Conservation (phyloP, 768 basidiomycete genomes). For the Russula griseocarnosa region DNA sequence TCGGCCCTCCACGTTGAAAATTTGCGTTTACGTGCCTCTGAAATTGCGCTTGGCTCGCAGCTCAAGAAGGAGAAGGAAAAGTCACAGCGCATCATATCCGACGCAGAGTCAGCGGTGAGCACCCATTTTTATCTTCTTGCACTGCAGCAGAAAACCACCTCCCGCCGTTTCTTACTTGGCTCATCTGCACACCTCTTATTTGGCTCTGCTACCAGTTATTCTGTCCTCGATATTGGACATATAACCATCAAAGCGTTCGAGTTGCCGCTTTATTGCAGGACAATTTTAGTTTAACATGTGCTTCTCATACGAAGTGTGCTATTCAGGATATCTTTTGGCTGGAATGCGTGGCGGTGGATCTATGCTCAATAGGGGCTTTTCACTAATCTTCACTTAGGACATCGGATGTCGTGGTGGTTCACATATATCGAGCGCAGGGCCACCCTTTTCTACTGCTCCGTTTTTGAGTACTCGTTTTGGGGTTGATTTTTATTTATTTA, state of each 20-base stretch:
- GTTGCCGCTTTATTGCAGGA: not conserved
- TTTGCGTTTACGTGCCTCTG: conserved; percentile 72
- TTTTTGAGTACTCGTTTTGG: not conserved
- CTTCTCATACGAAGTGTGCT: not conserved
- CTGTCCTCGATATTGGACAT: not conserved
- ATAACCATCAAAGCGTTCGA: not conserved
- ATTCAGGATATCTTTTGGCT: not conserved
- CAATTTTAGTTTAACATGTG: not conserved
- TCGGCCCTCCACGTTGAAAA: conserved; percentile 81
- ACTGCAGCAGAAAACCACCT: not conserved
- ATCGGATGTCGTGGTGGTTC: not conserved
- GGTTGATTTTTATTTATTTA: not conserved
- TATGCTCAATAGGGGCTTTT: not conserved
- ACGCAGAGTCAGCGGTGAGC: conserved; percentile 70
- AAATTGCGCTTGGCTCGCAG: conserved; percentile 69
- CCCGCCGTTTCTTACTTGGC: not conserved
- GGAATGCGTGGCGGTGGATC: not conserved
- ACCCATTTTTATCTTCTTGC: conserved; percentile 26
- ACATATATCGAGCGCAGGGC: not conserved
- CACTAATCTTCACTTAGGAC: not conserved
- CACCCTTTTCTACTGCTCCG: not conserved
- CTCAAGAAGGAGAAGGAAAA: conserved; percentile 79
- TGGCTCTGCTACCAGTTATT: not conserved
- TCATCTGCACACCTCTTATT: not conserved
- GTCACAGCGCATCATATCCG: conserved; percentile 63